phyloP scores from a whole-genome alignment of 1,284 basidiomycete species.

The Ceratobasidium sp. region DNA sequence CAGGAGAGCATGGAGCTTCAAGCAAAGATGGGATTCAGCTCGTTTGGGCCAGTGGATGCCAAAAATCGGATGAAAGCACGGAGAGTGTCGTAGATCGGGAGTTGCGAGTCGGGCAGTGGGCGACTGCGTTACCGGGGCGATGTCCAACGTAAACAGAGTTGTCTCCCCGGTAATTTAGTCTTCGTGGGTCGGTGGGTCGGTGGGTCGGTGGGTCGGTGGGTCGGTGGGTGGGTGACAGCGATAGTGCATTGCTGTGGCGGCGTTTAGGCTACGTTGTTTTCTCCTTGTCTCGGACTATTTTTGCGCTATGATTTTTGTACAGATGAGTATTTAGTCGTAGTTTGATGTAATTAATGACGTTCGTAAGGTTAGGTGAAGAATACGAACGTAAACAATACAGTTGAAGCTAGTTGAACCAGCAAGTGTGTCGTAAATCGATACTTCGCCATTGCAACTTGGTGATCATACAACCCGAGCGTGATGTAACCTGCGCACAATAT shows the following conservation, averaged over 20 bases:
- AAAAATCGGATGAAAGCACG: constrained; percentile 33
- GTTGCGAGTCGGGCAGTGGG: not conserved
- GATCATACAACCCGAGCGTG: too few species aligned
- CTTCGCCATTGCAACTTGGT: too few species aligned
- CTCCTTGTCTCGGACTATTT: constrained; percentile 4
- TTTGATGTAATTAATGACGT: constrained; percentile 16
- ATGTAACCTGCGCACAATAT: too few species aligned
- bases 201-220: too few species aligned
- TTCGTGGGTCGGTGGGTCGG: not conserved
- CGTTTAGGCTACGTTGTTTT: not conserved
- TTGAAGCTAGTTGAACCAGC: not conserved
- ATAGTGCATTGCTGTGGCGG: constrained; percentile 36
- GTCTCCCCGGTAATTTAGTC: too few species aligned
- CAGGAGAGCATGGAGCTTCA: not conserved
- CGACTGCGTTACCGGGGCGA: too few species aligned
- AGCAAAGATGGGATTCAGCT: constrained; percentile 8
- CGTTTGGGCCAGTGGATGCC: not conserved
- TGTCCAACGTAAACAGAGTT: too few species aligned
- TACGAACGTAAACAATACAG: not conserved
- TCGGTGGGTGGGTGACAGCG: constrained; percentile 15
- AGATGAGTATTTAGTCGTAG: constrained; percentile 2
- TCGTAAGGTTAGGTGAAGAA: not conserved
- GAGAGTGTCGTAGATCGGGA: not conserved
- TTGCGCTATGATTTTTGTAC: constrained; percentile 27
- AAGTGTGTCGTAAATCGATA: not conserved